Conservation (phyloP, 2,329 filamentous ascomycete species). For the Magnaporthales sp. region DNA sequence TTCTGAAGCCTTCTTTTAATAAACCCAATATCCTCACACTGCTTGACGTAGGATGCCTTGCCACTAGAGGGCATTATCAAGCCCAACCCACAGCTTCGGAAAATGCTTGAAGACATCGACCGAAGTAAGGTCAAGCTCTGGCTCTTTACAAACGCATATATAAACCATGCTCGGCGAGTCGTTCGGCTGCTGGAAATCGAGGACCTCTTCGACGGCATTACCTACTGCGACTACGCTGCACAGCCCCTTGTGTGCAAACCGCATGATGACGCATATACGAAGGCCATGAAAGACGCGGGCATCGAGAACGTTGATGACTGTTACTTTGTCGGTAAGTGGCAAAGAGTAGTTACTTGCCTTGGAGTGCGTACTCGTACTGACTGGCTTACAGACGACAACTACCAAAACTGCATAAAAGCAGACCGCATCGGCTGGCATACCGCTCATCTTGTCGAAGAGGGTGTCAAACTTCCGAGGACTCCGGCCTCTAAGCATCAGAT, state of each 20-base stretch:
- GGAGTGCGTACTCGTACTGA: background rate
- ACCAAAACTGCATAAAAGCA: conserved; percentile 70
- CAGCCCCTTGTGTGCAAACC: conserved; percentile 81
- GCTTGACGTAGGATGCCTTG: conserved; percentile 58
- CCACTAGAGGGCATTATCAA: conserved; percentile 79
- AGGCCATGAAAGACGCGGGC: conserved; percentile 80
- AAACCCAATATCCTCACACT: background rate
- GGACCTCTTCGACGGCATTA: conserved; percentile 88
- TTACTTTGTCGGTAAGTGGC: conserved; percentile 78
- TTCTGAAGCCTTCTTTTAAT: no score
- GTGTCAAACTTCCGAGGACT: conserved; percentile 50
- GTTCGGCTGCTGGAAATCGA: conserved; percentile 73
- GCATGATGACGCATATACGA: conserved; percentile 70
- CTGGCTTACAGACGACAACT: conserved; percentile 64
- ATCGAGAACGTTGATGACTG: conserved; percentile 61
- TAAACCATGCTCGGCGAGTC: conserved; percentile 78
- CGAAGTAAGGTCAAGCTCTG: conserved; percentile 75
- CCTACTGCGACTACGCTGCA: conserved; percentile 80
- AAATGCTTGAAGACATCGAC: conserved; percentile 76
- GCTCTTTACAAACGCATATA: conserved; percentile 95
- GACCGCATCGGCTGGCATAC: conserved; percentile 77
- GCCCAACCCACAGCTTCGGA: conserved; percentile 65
- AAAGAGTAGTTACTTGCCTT: background rate
- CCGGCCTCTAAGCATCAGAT: conserved; percentile 70
- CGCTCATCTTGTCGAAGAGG: conserved; percentile 76